These are phyloP conservation scores for Trametes pubescens DNA, from an alignment of 1,284 basidiomycete genomes.

Conservation along the genomic window DNA sequence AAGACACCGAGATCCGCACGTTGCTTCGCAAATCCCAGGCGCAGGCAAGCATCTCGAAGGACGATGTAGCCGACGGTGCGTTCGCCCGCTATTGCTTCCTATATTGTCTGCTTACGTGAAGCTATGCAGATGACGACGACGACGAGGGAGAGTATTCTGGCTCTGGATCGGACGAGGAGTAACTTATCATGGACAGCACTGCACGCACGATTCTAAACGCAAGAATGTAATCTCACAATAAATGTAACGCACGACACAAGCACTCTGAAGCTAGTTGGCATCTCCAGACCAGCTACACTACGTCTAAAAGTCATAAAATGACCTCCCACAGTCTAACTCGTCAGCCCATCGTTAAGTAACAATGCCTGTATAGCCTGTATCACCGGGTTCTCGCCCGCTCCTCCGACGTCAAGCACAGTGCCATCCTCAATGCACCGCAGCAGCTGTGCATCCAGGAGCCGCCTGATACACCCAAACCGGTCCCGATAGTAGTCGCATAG, in stretches of 20 bases:
- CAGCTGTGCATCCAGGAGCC: conserved; percentile 77
- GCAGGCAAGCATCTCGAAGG: conserved; percentile 47
- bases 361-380: conserved; percentile 76
- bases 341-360: conserved; percentile 65
- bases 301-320: too few species aligned
- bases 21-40: conserved; percentile 62
- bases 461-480: conserved; percentile 45
- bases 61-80: conserved; percentile 52
- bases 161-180: conserved; percentile 44
- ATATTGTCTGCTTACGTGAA: background rate
- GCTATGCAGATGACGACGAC: conserved; percentile 42
- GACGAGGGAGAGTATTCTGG: conserved; percentile 46
- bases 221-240: conserved; percentile 12
- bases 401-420: conserved; percentile 54
- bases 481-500: background rate
- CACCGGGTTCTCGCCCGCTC: conserved; percentile 58
- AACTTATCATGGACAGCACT: conserved; percentile 23
- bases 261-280: background rate
- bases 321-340: conserved; percentile 21
- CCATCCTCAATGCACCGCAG: conserved; percentile 64
- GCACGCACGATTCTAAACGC: conserved; percentile 4
- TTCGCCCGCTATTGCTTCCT: background rate
- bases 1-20: conserved; percentile 53
- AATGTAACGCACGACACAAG: background rate
- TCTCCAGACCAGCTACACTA: too few species aligned